phyloP scores from a whole-genome alignment of 352 stramenopile genomes.

The Globisporangium apiculatum region DNA sequence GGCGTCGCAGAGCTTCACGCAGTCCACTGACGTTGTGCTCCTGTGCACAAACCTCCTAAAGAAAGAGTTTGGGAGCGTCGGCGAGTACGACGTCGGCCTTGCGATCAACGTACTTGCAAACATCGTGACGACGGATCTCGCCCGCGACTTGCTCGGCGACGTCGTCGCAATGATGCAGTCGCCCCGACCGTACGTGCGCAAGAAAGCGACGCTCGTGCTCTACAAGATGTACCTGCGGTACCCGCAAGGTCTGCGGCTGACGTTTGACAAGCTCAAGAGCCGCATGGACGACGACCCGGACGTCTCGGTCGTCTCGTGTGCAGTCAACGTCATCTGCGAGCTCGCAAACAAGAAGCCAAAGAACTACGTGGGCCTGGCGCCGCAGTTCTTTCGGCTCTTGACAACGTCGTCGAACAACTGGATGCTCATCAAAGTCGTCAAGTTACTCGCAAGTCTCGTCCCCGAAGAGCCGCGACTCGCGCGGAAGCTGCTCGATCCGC shows the following conservation, averaged over 20 bases:
- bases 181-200: conserved; percentile 95
- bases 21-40: conserved; percentile 97
- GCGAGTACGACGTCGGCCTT: conserved; percentile 95
- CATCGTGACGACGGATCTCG: conserved; percentile 97
- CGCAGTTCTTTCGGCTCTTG: conserved; percentile 97
- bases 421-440: conserved; percentile 99
- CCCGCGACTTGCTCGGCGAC: conserved; percentile 89
- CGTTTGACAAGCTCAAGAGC: conserved; percentile 96
- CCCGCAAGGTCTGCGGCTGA: conserved; percentile 95
- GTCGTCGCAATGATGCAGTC: conserved; percentile 90
- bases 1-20: conserved; percentile 94
- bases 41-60: conserved; percentile 98
- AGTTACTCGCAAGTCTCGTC: conserved; percentile 96
- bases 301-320: conserved; percentile 94
- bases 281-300: conserved; percentile 95
- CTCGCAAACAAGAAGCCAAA: conserved; percentile 98
- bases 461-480: conserved; percentile 96
- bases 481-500: conserved; percentile 96
- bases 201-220: conserved; percentile 97
- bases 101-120: conserved; percentile 99
- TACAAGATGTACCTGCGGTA: conserved; percentile 99
- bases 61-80: conserved; percentile 91
- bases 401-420: conserved; percentile 99
- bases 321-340: conserved; percentile 99
- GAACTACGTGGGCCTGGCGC: conserved; percentile 97